Conservation (phyloP, 257 asterid species). For the Nemophila menziesii region DNA sequence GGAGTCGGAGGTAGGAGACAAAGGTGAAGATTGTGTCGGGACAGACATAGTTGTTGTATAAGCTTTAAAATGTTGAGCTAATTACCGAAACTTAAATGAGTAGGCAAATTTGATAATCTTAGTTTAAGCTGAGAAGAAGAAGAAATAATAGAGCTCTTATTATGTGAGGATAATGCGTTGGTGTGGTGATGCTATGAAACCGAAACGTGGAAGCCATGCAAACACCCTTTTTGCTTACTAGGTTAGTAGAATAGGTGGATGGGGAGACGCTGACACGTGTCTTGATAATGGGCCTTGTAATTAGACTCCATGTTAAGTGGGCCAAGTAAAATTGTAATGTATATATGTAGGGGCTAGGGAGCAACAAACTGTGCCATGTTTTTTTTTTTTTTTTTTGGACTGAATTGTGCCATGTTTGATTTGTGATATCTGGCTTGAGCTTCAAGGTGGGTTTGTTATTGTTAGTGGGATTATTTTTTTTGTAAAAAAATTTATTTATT, state of each 20-base stretch:
- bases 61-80: too few relatives aligned
- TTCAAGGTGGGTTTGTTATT: too few relatives aligned
- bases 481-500: too few relatives aligned
- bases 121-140: not conserved
- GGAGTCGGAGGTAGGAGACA: not conserved
- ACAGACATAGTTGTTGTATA: constrained; percentile 14
- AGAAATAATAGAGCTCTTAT: not conserved
- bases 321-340: not conserved
- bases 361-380: too few relatives aligned
- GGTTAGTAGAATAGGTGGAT: not conserved
- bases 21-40: constrained; percentile 13
- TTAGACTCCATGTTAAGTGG: not conserved
- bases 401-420: too few relatives aligned
- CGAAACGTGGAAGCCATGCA: constrained; percentile 55
- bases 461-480: too few relatives aligned
- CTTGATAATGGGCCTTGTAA: not conserved
- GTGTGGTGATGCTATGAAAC: constrained; percentile 3
- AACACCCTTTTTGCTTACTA: not conserved
- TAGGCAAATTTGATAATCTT: not conserved
- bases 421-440: too few relatives aligned
- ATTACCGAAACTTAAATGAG: too few relatives aligned
- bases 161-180: constrained; percentile 18
- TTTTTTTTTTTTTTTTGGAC: too few relatives aligned
- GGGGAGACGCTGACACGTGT: too few relatives aligned
- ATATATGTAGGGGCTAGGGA: too few relatives aligned